phyloP scores from a whole-genome alignment of 176 grass and related monocot genomes.

The Rhynchospora pubera region DNA sequence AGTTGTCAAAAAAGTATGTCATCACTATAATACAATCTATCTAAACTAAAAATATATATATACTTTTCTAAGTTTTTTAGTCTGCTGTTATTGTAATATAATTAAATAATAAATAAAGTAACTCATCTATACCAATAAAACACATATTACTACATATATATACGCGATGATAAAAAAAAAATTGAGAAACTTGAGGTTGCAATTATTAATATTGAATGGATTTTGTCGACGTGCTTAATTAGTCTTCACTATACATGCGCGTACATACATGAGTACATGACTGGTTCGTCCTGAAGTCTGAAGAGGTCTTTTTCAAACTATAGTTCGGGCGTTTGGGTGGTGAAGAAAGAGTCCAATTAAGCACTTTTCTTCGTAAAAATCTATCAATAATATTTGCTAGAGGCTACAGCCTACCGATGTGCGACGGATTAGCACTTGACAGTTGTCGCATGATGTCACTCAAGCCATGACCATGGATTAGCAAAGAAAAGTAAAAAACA shows the following conservation, averaged over 20 bases:
- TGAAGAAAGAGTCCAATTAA: not conserved
- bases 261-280: not conserved
- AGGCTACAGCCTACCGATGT: not conserved
- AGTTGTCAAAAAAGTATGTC: too few species aligned
- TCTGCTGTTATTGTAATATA: too few species aligned
- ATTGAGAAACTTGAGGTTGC: not conserved
- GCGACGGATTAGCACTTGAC: not conserved
- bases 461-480: not conserved
- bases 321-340: not conserved
- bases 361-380: not conserved
- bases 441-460: conserved; percentile 3
- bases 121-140: too few species aligned
- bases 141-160: too few species aligned
- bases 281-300: not conserved
- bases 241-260: not conserved
- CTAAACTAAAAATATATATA: too few species aligned
- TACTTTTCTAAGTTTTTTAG: too few species aligned
- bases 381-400: not conserved
- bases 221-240: not conserved
- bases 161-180: too few species aligned
- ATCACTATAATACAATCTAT: too few species aligned
- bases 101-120: too few species aligned
- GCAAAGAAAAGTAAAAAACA: not conserved
- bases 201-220: not conserved
- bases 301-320: not conserved